phyloP scores from a whole-genome alignment of 1,284 basidiomycete genomes.

The Somion occarium region DNA sequence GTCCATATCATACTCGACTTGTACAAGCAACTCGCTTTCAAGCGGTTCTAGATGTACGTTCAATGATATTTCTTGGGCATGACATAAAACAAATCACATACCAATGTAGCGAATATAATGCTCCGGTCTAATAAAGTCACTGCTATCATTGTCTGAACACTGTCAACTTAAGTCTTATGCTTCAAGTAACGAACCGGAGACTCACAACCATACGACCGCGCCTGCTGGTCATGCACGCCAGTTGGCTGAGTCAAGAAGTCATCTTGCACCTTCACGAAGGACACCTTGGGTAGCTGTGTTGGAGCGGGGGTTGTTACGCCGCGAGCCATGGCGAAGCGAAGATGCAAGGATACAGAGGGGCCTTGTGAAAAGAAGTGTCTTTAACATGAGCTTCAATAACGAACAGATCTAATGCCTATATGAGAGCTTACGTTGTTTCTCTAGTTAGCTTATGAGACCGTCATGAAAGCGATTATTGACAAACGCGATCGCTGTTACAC shows the following conservation, averaged over 20 bases:
- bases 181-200: constrained; percentile 5
- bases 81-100: constrained; percentile 29
- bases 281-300: constrained; percentile 10
- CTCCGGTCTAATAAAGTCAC: constrained; percentile 72
- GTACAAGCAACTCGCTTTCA: constrained; percentile 86
- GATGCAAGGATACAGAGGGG: too few species aligned
- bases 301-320: constrained; percentile 7
- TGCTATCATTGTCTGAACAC: constrained; percentile 70
- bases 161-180: not conserved
- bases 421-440: too few species aligned
- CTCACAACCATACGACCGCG: constrained; percentile 15
- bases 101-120: constrained; percentile 91
- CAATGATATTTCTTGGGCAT: not conserved
- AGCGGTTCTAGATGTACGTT: constrained; percentile 65
- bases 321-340: too few species aligned
- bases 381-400: too few species aligned
- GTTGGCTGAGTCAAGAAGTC: constrained; percentile 9
- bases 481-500: too few species aligned
- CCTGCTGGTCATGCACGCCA: constrained; percentile 11
- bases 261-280: constrained; percentile 11
- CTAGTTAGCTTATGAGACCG: too few species aligned
- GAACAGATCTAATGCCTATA: too few species aligned
- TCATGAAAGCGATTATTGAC: too few species aligned
- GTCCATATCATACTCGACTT: constrained; percentile 99
- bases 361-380: too few species aligned